Evolutionary conservation across 78 protist genomes (phyloP), one percentile per base, ranked within the genome.

Genomic region (Dictyostelium capitatum): DNA sequence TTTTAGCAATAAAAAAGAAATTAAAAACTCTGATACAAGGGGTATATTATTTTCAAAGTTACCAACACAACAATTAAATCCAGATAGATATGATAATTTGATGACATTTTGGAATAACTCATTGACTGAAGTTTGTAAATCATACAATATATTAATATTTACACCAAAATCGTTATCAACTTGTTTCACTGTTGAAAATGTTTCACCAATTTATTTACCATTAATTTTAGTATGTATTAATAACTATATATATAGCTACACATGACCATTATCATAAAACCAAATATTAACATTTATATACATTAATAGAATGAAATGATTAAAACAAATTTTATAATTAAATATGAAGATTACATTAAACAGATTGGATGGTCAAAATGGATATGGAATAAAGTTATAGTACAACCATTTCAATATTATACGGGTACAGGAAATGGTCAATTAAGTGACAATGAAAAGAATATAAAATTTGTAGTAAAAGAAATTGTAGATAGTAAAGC

Each of bases 81-180:
- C 82, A 10, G 92, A 85, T 48, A 75, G 92, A 69, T 85, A 85
- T 43, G 78, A 85, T 32, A 85, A 75, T 75, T n/a, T 85, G 30
- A n/a, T 85, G 23, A 43, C 46, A 23, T 85, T 85, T 75, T 85
- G 92, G 92, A 19, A 28, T 32, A n/a, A 41, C 15, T 20, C 92
- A 6, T 75, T 85, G 30, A 19, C 6, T 12, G 56, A 62, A 53
- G 47, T 85, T 19, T 46, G 67, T 11, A 53, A 51, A 19, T 53
- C 62, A 28, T 54, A 41, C 20, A 85, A 85, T 75, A 46, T 85
- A 15, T 37, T 85, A 54, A 75, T 85, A 17, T 75, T 75, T 19
- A 85, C 92, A 54, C 82, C 92, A 56, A 59, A 57, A 15, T 51
- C 23, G 28, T 47, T 85, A 48, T 19, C 78, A 48, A 75, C 78